These are phyloP conservation scores for Penicillium arizonense DNA, from an alignment of 495 filamentous ascomycete species.

Conservation along the genomic window DNA sequence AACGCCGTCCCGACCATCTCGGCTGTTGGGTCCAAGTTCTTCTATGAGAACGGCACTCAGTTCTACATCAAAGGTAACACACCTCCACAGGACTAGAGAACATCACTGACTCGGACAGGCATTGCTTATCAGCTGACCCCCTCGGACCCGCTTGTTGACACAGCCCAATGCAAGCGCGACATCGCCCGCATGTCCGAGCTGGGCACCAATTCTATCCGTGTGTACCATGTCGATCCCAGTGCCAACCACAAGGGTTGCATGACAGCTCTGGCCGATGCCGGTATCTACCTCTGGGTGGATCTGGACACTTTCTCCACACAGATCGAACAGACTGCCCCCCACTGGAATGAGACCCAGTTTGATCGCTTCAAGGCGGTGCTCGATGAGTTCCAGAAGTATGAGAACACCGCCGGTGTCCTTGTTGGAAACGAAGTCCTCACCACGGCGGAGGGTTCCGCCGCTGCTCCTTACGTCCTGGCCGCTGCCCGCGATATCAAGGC, in stretches of 20 bases:
- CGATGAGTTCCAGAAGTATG: constrained; percentile 74
- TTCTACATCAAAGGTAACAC: constrained; percentile 75
- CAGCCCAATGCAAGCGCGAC: constrained; percentile 75
- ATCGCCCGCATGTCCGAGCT: constrained; percentile 74
- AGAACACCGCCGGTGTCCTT: constrained; percentile 81
- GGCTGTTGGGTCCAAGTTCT: constrained; percentile 80
- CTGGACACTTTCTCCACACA: constrained; percentile 80
- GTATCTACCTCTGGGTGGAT: constrained; percentile 82
- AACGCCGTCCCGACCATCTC: constrained; percentile 56
- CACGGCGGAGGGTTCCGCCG: constrained; percentile 53
- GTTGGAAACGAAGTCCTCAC: constrained; percentile 83
- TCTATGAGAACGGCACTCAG: constrained; percentile 70
- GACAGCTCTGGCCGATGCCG: constrained; percentile 62
- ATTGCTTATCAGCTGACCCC: constrained; percentile 67
- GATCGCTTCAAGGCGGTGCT: constrained; percentile 67
- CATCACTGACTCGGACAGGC: constrained; percentile 42
- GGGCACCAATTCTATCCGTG: constrained; percentile 81
- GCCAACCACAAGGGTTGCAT: constrained; percentile 75
- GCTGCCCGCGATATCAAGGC: constrained; percentile 79
- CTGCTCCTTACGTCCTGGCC: constrained; percentile 80
- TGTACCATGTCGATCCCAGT: constrained; percentile 79
- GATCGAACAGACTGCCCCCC: constrained; percentile 56
- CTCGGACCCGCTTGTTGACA: constrained; percentile 73
- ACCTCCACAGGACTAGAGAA: neutral
- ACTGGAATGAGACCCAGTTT: constrained; percentile 71